These are phyloP conservation scores for Podospora pseudoanserina DNA, from an alignment of 495 filamentous ascomycete genomes.

Conservation along the genomic window DNA sequence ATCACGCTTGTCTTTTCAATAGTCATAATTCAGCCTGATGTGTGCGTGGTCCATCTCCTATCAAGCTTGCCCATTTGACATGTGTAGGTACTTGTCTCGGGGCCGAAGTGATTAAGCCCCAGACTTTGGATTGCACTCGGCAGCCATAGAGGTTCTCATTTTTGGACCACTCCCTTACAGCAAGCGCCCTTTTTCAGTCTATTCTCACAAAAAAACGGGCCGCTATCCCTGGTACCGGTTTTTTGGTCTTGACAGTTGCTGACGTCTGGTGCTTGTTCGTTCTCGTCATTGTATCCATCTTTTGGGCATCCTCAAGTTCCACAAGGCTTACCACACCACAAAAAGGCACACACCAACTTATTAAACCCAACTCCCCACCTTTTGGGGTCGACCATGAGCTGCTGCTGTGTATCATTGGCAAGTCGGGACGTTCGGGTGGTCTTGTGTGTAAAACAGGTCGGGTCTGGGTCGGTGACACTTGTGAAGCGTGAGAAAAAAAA, in stretches of 20 bases:
- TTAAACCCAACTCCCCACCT: neutral
- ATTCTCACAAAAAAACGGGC: neutral
- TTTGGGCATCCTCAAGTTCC: neutral
- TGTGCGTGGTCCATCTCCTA: neutral
- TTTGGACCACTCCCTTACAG: neutral
- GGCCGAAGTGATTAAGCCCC: too few species aligned
- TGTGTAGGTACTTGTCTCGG: too few species aligned
- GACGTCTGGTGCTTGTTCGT: neutral
- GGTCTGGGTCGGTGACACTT: neutral
- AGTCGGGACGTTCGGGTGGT: neutral
- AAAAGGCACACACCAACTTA: neutral
- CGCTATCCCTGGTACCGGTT: neutral
- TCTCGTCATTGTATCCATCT: neutral
- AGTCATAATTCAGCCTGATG: neutral
- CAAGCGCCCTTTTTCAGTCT: too few species aligned
- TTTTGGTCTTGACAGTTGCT: neutral
- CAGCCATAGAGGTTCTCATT: neutral
- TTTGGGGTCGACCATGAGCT: too few species aligned
- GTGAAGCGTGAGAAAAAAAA: neutral
- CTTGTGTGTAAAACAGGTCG: neutral
- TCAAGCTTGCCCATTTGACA: too few species aligned
- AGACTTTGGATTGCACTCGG: too few species aligned
- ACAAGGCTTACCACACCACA: neutral
- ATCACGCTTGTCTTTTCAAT: neutral
- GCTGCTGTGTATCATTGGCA: neutral